Conservation (phyloP, 108 stramenopile species). For the Licmophora abbreviata region DNA sequence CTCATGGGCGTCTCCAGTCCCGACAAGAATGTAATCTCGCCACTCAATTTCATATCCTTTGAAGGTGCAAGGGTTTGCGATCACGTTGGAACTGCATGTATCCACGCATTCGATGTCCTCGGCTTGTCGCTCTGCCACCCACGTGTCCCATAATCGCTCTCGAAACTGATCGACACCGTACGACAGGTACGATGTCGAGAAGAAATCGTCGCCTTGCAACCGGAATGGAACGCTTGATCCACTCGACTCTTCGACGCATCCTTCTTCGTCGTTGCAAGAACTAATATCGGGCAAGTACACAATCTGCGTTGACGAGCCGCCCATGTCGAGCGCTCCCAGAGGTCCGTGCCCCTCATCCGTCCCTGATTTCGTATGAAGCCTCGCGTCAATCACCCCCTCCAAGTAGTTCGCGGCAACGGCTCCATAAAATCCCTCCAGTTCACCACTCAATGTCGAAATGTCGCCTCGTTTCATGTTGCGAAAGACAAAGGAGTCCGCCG, state of each 20-base stretch:
- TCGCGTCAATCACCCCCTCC: slow-evolving; percentile 64
- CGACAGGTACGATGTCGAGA: slow-evolving; percentile 71
- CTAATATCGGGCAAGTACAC: slow-evolving; percentile 32
- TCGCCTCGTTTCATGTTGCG: slow-evolving; percentile 37
- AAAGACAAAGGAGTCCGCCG: slow-evolving; percentile 45
- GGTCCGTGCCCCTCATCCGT: slow-evolving; percentile 31
- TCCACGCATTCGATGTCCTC: slow-evolving; percentile 6
- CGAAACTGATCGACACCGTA: slow-evolving; percentile 88
- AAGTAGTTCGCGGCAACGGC: slow-evolving; percentile 84
- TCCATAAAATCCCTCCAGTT: slow-evolving; percentile 77
- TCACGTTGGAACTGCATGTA: slow-evolving; percentile 24
- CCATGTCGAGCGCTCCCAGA: slow-evolving; percentile 84
- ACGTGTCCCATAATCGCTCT: slow-evolving; percentile 69
- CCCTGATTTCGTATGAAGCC: slow-evolving; percentile 23
- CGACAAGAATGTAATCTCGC: slow-evolving; percentile 41
- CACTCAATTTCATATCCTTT: slow-evolving; percentile 55
- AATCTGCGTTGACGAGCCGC: slow-evolving; percentile 81
- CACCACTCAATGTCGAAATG: slow-evolving; percentile 70
- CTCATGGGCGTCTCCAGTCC: slow-evolving; percentile 62
- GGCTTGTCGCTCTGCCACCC: slow-evolving; percentile 38
- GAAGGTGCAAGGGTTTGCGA: slow-evolving; percentile 74
- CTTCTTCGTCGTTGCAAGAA: slow-evolving; percentile 1
- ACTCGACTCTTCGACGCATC: background rate
- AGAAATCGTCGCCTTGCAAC: slow-evolving; percentile 71
- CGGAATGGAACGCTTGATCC: slow-evolving; percentile 30